Evolutionary conservation across 2,329 filamentous ascomycete species (phyloP).

Genomic region (Aspergillus texensis): DNA sequence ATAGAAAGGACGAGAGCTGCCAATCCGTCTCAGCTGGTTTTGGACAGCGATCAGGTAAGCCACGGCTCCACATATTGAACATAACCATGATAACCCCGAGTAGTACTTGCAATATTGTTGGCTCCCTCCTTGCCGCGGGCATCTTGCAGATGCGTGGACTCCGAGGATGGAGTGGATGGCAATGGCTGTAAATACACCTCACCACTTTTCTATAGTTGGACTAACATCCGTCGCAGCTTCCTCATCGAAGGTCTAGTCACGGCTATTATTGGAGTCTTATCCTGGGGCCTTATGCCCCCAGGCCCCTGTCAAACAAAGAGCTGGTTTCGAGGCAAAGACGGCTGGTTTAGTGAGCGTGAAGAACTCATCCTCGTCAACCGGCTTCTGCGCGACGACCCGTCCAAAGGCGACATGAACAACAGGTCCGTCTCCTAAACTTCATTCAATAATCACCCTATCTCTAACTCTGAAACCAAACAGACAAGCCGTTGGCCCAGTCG

Average conservation of each 20-base stretch:
- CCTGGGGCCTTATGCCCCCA: constrained; percentile 8
- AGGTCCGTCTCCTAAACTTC: not conserved
- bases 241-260: constrained; percentile 1
- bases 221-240: constrained; percentile 9
- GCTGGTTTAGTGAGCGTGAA: constrained; percentile 5
- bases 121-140: constrained; percentile 46
- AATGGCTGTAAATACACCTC: constrained; percentile 32
- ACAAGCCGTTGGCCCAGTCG: not conserved
- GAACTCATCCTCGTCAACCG: constrained; percentile 5
- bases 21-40: constrained; percentile 32
- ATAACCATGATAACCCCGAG: constrained; percentile 36
- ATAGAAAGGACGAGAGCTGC: constrained; percentile 5
- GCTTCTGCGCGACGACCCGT: not conserved
- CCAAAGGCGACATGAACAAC: constrained; percentile 4
- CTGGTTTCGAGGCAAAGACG: constrained; percentile 8
- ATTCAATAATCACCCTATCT: not conserved
- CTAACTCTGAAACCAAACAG: not conserved
- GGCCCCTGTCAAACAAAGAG: constrained; percentile 1
- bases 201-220: not conserved
- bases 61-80: not conserved
- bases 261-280: constrained; percentile 47
- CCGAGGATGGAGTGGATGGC: constrained; percentile 32
- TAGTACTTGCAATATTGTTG: constrained; percentile 33
- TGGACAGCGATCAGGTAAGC: constrained; percentile 20
- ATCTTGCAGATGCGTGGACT: constrained; percentile 36